Conservation (phyloP, 306 rosid genomes). For the Pyrus pyrifolia region DNA sequence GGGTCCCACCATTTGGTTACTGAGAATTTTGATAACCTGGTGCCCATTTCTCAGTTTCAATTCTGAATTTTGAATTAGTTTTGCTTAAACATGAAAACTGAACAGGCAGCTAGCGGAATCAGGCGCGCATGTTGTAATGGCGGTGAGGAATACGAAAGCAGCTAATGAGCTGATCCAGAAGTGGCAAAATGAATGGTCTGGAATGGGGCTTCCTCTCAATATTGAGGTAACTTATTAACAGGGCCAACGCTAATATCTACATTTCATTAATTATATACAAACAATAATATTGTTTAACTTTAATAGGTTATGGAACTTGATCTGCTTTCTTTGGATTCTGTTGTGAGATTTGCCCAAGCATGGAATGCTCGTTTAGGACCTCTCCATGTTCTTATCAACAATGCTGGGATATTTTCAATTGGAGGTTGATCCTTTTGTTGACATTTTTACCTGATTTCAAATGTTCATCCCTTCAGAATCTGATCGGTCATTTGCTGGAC, state of each 20-base stretch:
- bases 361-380: constrained; percentile 89
- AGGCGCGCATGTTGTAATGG: constrained; percentile 98
- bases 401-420: constrained; percentile 94
- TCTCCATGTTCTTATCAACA: constrained; percentile 88
- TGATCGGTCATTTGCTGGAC: constrained; percentile 7
- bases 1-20: background rate
- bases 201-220: constrained; percentile 78
- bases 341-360: constrained; percentile 63
- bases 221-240: constrained; percentile 59
- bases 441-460: background rate
- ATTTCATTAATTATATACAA: background rate
- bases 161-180: constrained; percentile 77
- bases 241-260: background rate
- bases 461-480: background rate
- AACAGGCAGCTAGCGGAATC: constrained; percentile 91
- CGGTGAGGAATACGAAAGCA: constrained; percentile 83
- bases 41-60: background rate
- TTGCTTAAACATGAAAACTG: constrained; percentile 6
- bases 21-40: background rate
- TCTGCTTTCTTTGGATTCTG: constrained; percentile 94
- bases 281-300: constrained; percentile 11
- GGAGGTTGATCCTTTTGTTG: constrained; percentile 52
- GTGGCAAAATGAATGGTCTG: constrained; percentile 86
- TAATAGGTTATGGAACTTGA: constrained; percentile 81
- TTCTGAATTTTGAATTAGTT: background rate